Conservation (phyloP, 1,284 basidiomycete species). For the Peniophora sp. region DNA sequence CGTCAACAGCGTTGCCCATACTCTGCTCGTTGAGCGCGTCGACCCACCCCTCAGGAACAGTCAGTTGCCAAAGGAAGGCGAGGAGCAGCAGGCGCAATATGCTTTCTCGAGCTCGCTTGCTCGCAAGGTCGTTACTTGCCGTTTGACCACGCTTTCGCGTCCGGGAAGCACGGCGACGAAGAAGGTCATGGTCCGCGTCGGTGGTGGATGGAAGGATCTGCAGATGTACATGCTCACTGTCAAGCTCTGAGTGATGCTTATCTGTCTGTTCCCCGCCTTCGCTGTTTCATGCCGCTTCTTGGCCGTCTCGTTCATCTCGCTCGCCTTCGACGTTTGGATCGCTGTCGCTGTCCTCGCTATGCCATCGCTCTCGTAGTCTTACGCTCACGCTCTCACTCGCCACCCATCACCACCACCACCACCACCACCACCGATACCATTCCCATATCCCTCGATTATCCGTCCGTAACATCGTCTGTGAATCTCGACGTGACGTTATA, state of each 20-base stretch:
- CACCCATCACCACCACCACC: no score
- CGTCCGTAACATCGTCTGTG: no score
- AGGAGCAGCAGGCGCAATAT: slow-evolving; percentile 79
- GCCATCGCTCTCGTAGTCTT: no score
- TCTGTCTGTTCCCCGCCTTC: no score
- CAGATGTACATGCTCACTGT: slow-evolving; percentile 62
- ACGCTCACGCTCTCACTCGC: no score
- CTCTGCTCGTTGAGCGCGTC: slow-evolving; percentile 68
- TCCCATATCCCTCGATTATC: no score
- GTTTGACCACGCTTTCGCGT: slow-evolving; percentile 69
- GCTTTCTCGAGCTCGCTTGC: slow-evolving; percentile 65
- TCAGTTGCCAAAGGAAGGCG: slow-evolving; percentile 56
- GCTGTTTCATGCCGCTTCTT: no score
- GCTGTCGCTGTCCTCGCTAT: no score
- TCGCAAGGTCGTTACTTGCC: slow-evolving; percentile 70
- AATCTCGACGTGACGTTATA: no score
- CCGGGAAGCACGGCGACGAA: slow-evolving; percentile 48
- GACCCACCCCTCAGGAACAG: slow-evolving; percentile 58
- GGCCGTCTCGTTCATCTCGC: no score
- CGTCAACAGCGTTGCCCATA: slow-evolving; percentile 70
- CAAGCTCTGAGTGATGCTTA: slow-evolving; percentile 13
- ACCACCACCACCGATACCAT: no score
- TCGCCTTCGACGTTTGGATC: no score
- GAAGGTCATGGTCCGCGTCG: slow-evolving; percentile 83
- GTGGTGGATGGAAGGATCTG: slow-evolving; percentile 85